These are phyloP conservation scores for Uromyces viciae-fabae DNA, from an alignment of 1,284 basidiomycete genomes.

Conservation along the genomic window DNA sequence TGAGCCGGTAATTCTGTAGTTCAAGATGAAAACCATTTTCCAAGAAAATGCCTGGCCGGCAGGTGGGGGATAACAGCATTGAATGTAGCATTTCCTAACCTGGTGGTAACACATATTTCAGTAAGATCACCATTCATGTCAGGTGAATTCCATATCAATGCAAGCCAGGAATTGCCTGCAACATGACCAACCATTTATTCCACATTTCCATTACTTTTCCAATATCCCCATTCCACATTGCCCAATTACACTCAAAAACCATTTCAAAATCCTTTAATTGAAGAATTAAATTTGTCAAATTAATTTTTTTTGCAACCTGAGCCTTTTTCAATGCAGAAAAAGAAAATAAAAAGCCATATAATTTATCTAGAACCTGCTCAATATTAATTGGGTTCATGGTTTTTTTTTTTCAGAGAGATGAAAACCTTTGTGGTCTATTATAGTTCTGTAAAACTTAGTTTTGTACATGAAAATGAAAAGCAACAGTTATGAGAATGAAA, in stretches of 20 bases:
- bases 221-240: not conserved
- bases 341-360: not conserved
- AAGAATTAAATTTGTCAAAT: not conserved
- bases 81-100: not conserved
- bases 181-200: not conserved
- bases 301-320: not conserved
- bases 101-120: not conserved
- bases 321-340: not conserved
- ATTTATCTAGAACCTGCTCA: not conserved
- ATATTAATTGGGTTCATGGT: not conserved
- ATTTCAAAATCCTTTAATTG: not conserved
- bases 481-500: too few species aligned
- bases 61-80: not conserved
- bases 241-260: not conserved
- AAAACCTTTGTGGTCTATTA: not conserved
- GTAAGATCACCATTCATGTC: not conserved
- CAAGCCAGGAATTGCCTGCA: not conserved
- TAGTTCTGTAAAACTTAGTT: not conserved
- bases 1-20: constrained; percentile 8
- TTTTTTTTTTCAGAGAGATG: not conserved
- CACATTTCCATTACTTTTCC: not conserved
- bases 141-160: not conserved
- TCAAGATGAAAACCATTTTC: not conserved
- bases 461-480: too few species aligned
- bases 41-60: not conserved